Base-by-base conservation (phyloP, 1,284 basidiomycete species). In the Phylloporus sp. region DNA sequence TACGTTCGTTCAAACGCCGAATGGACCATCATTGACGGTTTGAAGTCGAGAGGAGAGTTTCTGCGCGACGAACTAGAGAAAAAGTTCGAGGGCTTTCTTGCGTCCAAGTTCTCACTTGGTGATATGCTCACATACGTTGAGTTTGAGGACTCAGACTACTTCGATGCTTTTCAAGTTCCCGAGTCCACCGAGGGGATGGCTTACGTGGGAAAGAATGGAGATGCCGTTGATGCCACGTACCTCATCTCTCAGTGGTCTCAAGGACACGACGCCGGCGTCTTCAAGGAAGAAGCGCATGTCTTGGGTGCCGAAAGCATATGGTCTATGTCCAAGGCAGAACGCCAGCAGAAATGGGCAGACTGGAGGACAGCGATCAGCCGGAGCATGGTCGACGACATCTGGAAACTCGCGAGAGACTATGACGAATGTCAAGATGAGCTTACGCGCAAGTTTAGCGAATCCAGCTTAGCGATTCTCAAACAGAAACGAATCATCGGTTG, bases 401-500 rank as follows among this genome's bases (percentile, higher is more conserved):
- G 76, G 68, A 71, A 70, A 2, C 69, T 72, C 12, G 84, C 81
- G 0, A 68, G 74, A 25, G 70, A 76, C 41, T 89, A 85, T 72
- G 87, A 89, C 59, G 72, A 74, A 2, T 76, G 71, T 15, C 80
- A 83, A 25, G 77, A 77, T 11, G 66, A 80, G 20, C 68, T 89
- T 15, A 75, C 78, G 0, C 78, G 77, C 27, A 82, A 80, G 39
- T 85, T 81, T 55, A 70, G 66, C 2, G 79, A 84, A 66, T 80
- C 79, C 14, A 80, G 79, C 11, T 71, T 74, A 0, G 77, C 70
- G 0, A 68, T 84, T 6, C 73, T 91, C 19, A 73, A 71, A 35
- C 75, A 64, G 57, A 89, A 88, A 74, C 80, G 85, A 10, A 85
- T 91, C 65, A 86, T 91, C 32, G 89, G 84, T 1, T 91, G 89